These are phyloP conservation scores for Pythium myriotylum DNA, from an alignment of 352 stramenopile genomes.

Conservation along the genomic window DNA sequence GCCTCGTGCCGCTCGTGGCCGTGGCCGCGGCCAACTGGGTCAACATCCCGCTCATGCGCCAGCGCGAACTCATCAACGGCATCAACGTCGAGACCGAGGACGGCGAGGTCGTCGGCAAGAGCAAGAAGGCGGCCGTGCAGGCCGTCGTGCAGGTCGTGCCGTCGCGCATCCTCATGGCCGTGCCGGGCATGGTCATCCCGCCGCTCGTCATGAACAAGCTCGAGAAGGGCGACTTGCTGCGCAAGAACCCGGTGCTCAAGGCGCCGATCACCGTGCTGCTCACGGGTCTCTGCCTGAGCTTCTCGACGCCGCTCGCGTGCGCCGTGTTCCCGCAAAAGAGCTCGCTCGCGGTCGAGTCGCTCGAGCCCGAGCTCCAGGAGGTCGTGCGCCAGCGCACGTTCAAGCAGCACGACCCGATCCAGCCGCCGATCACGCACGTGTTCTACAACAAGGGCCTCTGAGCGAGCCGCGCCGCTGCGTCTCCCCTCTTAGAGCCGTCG, in stretches of 20 bases:
- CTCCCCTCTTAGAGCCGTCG: not conserved
- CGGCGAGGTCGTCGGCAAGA: slow-evolving; percentile 68
- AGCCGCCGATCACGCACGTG: slow-evolving; percentile 46
- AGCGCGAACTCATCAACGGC: slow-evolving; percentile 82
- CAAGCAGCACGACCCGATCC: slow-evolving; percentile 36
- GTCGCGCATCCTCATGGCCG: slow-evolving; percentile 86
- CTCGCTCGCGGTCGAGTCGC: slow-evolving; percentile 49
- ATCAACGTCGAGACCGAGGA: slow-evolving; percentile 78
- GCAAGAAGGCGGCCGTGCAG: slow-evolving; percentile 68
- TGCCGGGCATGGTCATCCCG: slow-evolving; percentile 84
- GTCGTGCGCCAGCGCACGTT: slow-evolving; percentile 46
- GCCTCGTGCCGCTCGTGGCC: slow-evolving; percentile 81
- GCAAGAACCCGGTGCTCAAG: slow-evolving; percentile 65
- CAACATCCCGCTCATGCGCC: slow-evolving; percentile 91
- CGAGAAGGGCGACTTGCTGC: slow-evolving; percentile 60
- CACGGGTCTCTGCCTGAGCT: slow-evolving; percentile 69
- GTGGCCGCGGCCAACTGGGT: slow-evolving; percentile 87
- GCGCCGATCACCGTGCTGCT: slow-evolving; percentile 71
- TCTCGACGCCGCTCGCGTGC: slow-evolving; percentile 82
- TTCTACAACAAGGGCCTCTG: slow-evolving; percentile 84
- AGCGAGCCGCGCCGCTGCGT: not conserved
- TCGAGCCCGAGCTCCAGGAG: slow-evolving; percentile 74
- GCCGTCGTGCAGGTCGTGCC: slow-evolving; percentile 84
- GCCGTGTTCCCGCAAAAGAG: slow-evolving; percentile 84
- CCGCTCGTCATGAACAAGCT: slow-evolving; percentile 85